A percentile compares a stretch with the other conserved stretches of the same genome.
phyloP scores from a whole-genome alignment of 495 filamentous ascomycete species.

The Hypoxylon lienhwacheense region DNA sequence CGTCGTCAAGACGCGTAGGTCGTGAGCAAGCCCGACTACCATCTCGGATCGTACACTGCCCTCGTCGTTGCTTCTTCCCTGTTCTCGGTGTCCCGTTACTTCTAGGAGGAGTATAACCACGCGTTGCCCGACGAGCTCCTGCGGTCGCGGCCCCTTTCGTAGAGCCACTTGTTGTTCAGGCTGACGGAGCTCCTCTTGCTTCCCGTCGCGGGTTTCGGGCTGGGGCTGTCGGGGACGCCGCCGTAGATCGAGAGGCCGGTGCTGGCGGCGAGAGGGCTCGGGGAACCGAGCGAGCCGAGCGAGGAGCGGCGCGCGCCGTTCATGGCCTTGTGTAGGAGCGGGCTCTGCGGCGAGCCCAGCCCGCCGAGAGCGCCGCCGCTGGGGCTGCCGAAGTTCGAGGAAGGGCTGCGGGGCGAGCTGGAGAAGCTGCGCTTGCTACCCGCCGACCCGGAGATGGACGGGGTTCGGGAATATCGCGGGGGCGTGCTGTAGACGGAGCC shows the following conservation, averaged over 20 bases:
- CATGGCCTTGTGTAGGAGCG: constrained; percentile 70
- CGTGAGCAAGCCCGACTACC: too few species aligned
- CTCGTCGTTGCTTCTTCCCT: too few species aligned
- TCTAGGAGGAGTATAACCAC: constrained; percentile 42
- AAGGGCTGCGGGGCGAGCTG: constrained; percentile 53
- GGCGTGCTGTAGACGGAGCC: constrained; percentile 74
- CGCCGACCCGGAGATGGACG: constrained; percentile 56
- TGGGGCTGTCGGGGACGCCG: constrained; percentile 44
- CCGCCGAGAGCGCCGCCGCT: constrained; percentile 29
- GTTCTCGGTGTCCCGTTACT: too few species aligned
- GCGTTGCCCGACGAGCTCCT: constrained; percentile 48
- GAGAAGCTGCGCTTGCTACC: constrained; percentile 56
- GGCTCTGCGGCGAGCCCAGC: constrained; percentile 52
- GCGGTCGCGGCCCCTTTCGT: constrained; percentile 62
- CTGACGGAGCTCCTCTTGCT: constrained; percentile 70
- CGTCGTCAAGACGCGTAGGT: too few species aligned
- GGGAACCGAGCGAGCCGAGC: constrained; percentile 67
- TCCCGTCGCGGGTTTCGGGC: constrained; percentile 65
- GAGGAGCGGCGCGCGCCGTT: constrained; percentile 62
- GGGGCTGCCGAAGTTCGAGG: constrained; percentile 35
- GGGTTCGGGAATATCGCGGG: constrained; percentile 79
- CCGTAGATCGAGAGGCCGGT: constrained; percentile 54
- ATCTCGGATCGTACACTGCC: neutral
- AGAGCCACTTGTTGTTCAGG: constrained; percentile 89
- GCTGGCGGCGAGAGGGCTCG: constrained; percentile 51